Evolutionary conservation across 768 basidiomycete genomes (phyloP), one percentile per base, ranked within the genome.

Genomic region (Suillus plorans): DNA sequence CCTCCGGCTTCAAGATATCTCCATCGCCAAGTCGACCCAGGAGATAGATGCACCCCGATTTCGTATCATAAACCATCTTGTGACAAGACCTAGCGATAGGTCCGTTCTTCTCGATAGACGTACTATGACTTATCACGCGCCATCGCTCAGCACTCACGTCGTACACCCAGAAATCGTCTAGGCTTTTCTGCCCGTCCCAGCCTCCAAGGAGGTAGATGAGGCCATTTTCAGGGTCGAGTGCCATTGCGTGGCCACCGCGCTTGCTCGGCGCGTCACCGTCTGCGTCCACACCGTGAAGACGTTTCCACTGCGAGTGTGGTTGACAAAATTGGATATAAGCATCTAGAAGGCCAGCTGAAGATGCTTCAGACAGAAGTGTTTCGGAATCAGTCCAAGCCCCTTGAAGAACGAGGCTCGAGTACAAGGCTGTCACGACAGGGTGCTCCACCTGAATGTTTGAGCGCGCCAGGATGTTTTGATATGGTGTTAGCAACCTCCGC

Each of bases 91-190:
- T 80, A 4, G 89, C 81, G 2, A 85, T 83, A 10, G 92, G 92
- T 1, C 90, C 91, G 61, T 89, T 86, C 62, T 78, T 78, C 42
- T 90, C 87, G 31, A 75, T 69, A 0, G 82, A 78, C 1, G 89
- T 88, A 49, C 78, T 80, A 25, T 80, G 78, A 65, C 86, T 86
- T 52, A 92, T 77, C 22, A 87, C 69, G 8, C 76, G 77, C 92
- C 92, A 94, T 60, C 80, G 78, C 60, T 87, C 84, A 10, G 82
- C 77, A 39, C 76, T 78, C 70, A 91, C 82, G 66, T 81, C 80
- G 70, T 90, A 93, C 49, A 82, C 80, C 92, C 92, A 94, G 66
- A 93, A 89, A 73, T 94, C 92, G 70, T 90, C 89, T 37, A 94
- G 77, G 58, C 85, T 87, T 65, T 84, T 86, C 62, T 85, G 75